These are phyloP conservation scores for Leptographium procerum DNA, from an alignment of 2,329 filamentous ascomycete species.

Conservation along the genomic window DNA sequence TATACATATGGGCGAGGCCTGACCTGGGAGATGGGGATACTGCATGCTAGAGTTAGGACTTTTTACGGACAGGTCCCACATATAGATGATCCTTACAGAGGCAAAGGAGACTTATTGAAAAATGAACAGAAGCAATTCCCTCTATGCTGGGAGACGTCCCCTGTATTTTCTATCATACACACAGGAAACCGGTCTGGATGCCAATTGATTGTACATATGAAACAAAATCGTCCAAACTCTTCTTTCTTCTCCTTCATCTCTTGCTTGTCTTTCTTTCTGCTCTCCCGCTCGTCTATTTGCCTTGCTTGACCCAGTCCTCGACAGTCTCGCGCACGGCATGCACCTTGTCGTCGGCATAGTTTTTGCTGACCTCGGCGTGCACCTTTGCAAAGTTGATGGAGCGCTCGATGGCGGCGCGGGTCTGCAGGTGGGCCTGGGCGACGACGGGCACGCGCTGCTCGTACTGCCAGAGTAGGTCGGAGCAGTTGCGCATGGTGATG, in stretches of 20 bases:
- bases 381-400: slow-evolving; percentile 63
- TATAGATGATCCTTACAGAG: too few species aligned
- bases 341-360: slow-evolving; percentile 72
- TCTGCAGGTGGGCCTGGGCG: slow-evolving; percentile 66
- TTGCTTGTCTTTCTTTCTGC: not conserved
- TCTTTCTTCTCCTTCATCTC: too few species aligned
- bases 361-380: slow-evolving; percentile 58
- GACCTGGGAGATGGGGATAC: too few species aligned
- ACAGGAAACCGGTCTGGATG: not conserved
- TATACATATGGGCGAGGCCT: too few species aligned
- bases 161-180: not conserved
- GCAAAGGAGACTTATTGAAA: too few species aligned
- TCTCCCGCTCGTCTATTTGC: slow-evolving; percentile 46
- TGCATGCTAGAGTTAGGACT: too few species aligned
- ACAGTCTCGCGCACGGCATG: slow-evolving; percentile 62
- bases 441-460: slow-evolving; percentile 80
- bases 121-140: too few species aligned
- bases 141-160: slow-evolving; percentile 11
- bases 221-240: not conserved
- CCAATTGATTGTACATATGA: slow-evolving; percentile 2
- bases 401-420: slow-evolving; percentile 57
- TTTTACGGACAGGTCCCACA: too few species aligned
- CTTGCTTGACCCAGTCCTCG: slow-evolving; percentile 87
- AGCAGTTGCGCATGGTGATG: slow-evolving; percentile 80
- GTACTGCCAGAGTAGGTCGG: slow-evolving; percentile 79